phyloP scores from a whole-genome alignment of 805 yeast genomes.

The Suhomyces kilbournensis region DNA sequence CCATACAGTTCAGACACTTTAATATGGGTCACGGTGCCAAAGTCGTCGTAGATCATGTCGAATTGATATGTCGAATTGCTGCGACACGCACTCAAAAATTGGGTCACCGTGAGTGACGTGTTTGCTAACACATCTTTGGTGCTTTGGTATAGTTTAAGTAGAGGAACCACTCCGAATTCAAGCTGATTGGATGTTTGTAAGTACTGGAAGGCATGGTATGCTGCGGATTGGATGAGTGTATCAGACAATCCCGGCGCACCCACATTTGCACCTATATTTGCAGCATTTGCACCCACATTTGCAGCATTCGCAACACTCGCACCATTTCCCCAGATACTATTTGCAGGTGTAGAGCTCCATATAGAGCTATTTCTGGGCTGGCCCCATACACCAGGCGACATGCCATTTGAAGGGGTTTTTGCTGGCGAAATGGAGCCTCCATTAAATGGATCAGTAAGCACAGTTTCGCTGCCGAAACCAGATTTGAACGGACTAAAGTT shows the following conservation, averaged over 20 bases:
- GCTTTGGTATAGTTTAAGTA: slow-evolving; percentile 29
- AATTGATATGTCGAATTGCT: slow-evolving; percentile 32
- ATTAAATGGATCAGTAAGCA: slow-evolving; percentile 1
- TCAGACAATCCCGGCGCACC: background rate
- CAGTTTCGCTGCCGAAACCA: background rate
- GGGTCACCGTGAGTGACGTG: slow-evolving; percentile 29
- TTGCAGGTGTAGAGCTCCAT: slow-evolving; percentile 22
- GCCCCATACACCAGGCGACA: slow-evolving; percentile 11
- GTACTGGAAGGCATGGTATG: slow-evolving; percentile 37
- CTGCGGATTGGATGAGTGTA: slow-evolving; percentile 39
- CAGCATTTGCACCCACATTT: background rate
- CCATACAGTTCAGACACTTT: slow-evolving; percentile 18
- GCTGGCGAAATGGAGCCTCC: background rate
- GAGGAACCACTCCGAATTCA: slow-evolving; percentile 36
- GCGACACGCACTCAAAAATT: slow-evolving; percentile 25
- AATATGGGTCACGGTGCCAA: slow-evolving; percentile 43
- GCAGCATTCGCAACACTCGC: no score
- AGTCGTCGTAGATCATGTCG: slow-evolving; percentile 45
- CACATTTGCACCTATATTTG: background rate
- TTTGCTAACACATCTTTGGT: slow-evolving; percentile 28
- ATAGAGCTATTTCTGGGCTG: slow-evolving; percentile 26
- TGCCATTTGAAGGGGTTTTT: background rate
- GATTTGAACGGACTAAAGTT: slow-evolving; percentile 19
- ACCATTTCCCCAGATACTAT: slow-evolving; percentile 5
- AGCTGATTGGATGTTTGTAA: slow-evolving; percentile 35